These are phyloP conservation scores for Fusarium nurragi DNA, from an alignment of 2,329 filamentous ascomycete genomes.

Conservation along the genomic window DNA sequence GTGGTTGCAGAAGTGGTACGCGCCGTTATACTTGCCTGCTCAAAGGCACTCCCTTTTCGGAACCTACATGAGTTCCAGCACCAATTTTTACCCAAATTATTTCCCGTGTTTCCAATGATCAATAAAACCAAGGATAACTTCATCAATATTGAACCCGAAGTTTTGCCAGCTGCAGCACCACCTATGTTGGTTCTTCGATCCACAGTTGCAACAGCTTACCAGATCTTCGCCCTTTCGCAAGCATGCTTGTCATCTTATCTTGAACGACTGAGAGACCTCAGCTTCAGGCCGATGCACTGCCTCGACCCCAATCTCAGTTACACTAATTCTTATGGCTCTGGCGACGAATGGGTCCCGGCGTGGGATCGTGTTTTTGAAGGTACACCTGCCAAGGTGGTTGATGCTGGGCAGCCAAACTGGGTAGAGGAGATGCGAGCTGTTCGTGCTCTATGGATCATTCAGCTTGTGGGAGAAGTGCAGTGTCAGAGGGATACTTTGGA, in stretches of 20 bases:
- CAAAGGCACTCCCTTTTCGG: constrained; percentile 13
- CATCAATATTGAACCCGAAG: neutral
- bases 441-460: constrained; percentile 34
- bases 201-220: constrained; percentile 27
- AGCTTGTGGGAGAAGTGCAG: constrained; percentile 25
- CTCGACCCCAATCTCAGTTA: constrained; percentile 6
- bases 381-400: constrained; percentile 4
- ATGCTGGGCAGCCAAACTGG: constrained; percentile 32
- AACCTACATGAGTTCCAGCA: neutral
- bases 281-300: constrained; percentile 23
- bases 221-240: constrained; percentile 31
- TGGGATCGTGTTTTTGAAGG: constrained; percentile 20
- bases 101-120: neutral
- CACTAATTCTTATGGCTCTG: neutral
- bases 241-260: constrained; percentile 34
- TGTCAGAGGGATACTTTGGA: neutral
- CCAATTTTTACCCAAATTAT: neutral
- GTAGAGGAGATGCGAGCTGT: constrained; percentile 40
- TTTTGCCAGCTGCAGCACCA: neutral
- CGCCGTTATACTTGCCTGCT: constrained; percentile 14
- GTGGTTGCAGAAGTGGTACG: constrained; percentile 6
- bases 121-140: neutral
- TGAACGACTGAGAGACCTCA: constrained; percentile 14
- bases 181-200: constrained; percentile 21
- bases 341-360: neutral